Evolutionary conservation across 2,329 filamentous ascomycete species (phyloP).

Genomic region (Diaporthe sp.): DNA sequence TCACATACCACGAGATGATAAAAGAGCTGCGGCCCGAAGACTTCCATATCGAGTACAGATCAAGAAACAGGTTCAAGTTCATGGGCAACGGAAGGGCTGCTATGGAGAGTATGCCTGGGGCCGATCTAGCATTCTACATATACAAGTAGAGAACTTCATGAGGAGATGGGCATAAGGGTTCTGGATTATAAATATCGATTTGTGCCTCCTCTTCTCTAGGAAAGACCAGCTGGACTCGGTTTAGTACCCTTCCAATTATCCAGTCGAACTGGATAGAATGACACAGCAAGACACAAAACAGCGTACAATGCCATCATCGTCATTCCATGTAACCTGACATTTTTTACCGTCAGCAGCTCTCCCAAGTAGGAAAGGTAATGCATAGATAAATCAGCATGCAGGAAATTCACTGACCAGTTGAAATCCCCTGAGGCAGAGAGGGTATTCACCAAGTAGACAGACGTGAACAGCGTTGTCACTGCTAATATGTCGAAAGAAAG

Average conservation of each 20-base stretch:
- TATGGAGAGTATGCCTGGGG: conserved; percentile 17
- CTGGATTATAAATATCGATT: too few relatives aligned
- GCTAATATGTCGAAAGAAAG: background rate
- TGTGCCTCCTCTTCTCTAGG: too few relatives aligned
- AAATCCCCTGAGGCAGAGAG: background rate
- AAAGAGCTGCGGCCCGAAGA: conserved; percentile 34
- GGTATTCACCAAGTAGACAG: background rate
- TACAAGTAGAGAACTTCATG: conserved; percentile 19
- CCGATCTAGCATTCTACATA: conserved; percentile 35
- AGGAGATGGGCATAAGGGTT: background rate
- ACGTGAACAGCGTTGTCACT: background rate
- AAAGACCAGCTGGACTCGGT: too few relatives aligned
- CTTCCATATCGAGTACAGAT: conserved; percentile 34
- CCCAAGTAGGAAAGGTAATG: background rate
- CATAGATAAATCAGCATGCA: background rate
- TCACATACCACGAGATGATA: conserved; percentile 31
- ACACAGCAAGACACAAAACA: background rate
- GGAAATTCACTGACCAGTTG: background rate
- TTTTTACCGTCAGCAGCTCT: background rate
- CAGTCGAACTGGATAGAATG: background rate
- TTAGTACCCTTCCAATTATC: too few relatives aligned
- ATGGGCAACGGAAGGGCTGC: conserved; percentile 36
- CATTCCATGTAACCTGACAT: background rate
- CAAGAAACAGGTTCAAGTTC: conserved; percentile 35
- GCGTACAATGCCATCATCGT: background rate